Evolutionary conservation across 257 asterid genomes (phyloP).

Genomic region (Cruciata laevipes): DNA sequence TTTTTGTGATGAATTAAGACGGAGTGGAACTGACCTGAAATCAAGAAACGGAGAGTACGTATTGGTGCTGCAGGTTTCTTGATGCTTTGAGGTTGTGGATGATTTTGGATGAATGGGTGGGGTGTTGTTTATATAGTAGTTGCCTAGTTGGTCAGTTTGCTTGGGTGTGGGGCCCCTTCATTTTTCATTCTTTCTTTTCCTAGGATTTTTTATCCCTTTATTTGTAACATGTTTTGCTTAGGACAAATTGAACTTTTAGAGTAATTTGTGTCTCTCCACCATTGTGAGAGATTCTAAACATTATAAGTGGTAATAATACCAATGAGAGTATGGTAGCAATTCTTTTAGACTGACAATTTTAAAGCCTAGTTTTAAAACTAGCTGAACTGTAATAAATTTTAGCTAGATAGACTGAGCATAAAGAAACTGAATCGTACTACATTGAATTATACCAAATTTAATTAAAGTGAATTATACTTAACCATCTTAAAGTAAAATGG

Average conservation of each 20-base stretch:
- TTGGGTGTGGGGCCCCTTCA: constrained; percentile 31
- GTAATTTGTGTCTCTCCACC: constrained; percentile 1
- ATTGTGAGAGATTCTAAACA: neutral
- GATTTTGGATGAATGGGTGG: constrained; percentile 36
- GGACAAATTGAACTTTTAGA: neutral
- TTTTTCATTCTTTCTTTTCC: constrained; percentile 2
- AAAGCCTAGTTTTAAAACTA: too few relatives aligned
- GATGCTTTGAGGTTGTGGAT: constrained; percentile 19
- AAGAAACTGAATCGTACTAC: too few relatives aligned
- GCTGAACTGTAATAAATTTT: too few relatives aligned
- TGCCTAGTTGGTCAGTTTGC: constrained; percentile 14
- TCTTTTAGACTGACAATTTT: too few relatives aligned
- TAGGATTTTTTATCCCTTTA: neutral
- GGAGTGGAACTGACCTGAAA: constrained; percentile 7
- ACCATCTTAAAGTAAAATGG: too few relatives aligned
- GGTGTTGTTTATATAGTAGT: constrained; percentile 41
- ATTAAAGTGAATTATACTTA: too few relatives aligned
- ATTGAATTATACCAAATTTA: too few relatives aligned
- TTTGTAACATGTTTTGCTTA: neutral
- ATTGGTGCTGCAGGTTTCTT: constrained; percentile 10
- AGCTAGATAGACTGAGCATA: too few relatives aligned
- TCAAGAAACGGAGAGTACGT: constrained; percentile 1
- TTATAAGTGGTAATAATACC: neutral
- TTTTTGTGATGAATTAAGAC: neutral
- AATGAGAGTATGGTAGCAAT: too few relatives aligned